A percentile compares a stretch with the other conserved stretches of the same genome.
Conservation (phyloP, 495 filamentous ascomycete genomes). For the Xylaria curta region DNA sequence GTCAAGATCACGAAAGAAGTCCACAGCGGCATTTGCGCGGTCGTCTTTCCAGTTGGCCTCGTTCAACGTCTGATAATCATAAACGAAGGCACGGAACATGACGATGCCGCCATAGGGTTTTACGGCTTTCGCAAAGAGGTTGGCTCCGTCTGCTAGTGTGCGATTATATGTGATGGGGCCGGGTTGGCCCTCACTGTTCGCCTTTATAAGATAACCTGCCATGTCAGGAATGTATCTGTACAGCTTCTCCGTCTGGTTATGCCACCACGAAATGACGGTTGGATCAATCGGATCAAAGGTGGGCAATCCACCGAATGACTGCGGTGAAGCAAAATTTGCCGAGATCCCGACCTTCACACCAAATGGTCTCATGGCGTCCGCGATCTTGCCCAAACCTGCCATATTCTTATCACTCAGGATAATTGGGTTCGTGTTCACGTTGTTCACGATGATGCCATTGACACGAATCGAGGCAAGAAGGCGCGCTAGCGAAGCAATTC, state of each 20-base stretch:
- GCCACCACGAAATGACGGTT: conserved; percentile 67
- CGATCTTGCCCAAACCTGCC: conserved; percentile 65
- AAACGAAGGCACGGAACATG: conserved; percentile 78
- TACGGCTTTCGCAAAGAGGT: conserved; percentile 68
- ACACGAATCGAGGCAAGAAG: conserved; percentile 70
- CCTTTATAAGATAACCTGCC: conserved; percentile 74
- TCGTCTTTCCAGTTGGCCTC: conserved; percentile 68
- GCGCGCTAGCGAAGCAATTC: conserved; percentile 63
- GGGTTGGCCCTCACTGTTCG: conserved; percentile 75
- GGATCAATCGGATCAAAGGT: conserved; percentile 71
- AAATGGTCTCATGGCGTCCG: conserved; percentile 69
- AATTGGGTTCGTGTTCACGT: conserved; percentile 71
- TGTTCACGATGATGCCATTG: conserved; percentile 73
- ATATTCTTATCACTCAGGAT: conserved; percentile 63
- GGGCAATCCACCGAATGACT: conserved; percentile 58
- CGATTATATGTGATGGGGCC: conserved; percentile 73
- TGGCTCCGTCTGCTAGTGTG: conserved; percentile 72
- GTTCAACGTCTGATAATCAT: conserved; percentile 60
- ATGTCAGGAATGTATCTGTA: conserved; percentile 69
- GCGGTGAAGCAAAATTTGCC: conserved; percentile 71
- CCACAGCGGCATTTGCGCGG: conserved; percentile 70
- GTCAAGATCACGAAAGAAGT: conserved; percentile 71
- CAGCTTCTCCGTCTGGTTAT: conserved; percentile 61
- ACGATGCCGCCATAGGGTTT: conserved; percentile 69
- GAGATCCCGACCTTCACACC: conserved; percentile 71